Percentiles rank a stretch among this genome's conserved stretches.
Evolutionary conservation across 495 filamentous ascomycete species (phyloP).

Genomic region (Penicillium manginii): DNA sequence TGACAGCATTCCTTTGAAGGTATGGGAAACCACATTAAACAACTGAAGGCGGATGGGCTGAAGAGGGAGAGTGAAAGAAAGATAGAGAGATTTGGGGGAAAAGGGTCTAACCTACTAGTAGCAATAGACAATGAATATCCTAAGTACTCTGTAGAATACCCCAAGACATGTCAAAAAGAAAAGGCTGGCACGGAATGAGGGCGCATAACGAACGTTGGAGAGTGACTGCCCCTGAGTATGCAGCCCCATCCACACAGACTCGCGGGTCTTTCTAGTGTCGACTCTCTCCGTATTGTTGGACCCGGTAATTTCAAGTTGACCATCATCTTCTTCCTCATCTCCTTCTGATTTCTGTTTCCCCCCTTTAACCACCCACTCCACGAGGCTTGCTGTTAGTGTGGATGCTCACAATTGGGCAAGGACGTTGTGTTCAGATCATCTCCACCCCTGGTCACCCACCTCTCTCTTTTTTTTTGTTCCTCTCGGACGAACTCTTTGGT

Average conservation of each 20-base stretch:
- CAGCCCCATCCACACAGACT: constrained; percentile 26
- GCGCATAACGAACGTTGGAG: constrained; percentile 15
- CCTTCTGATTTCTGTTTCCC: constrained; percentile 5
- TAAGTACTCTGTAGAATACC: neutral
- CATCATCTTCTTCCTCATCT: constrained; percentile 20
- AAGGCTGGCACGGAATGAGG: constrained; percentile 18
- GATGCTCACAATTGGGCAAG: neutral
- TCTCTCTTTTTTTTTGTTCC: constrained; percentile 4
- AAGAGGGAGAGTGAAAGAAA: neutral
- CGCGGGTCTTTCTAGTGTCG: constrained; percentile 14
- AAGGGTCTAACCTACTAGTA: too few relatives aligned
- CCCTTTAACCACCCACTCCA: constrained; percentile 5
- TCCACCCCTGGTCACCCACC: neutral
- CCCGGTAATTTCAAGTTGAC: constrained; percentile 33
- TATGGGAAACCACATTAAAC: neutral
- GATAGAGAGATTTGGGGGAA: neutral
- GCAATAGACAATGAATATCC: neutral
- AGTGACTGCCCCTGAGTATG: constrained; percentile 31
- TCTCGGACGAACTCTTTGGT: constrained; percentile 8
- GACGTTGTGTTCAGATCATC: neutral
- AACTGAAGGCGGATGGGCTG: neutral
- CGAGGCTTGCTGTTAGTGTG: neutral
- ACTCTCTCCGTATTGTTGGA: constrained; percentile 20
- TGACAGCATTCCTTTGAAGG: constrained; percentile 1
- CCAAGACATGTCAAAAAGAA: neutral